Evolutionary conservation across 1,139 yeast genomes (phyloP).

Genomic region (Blastobotrys elegans): DNA sequence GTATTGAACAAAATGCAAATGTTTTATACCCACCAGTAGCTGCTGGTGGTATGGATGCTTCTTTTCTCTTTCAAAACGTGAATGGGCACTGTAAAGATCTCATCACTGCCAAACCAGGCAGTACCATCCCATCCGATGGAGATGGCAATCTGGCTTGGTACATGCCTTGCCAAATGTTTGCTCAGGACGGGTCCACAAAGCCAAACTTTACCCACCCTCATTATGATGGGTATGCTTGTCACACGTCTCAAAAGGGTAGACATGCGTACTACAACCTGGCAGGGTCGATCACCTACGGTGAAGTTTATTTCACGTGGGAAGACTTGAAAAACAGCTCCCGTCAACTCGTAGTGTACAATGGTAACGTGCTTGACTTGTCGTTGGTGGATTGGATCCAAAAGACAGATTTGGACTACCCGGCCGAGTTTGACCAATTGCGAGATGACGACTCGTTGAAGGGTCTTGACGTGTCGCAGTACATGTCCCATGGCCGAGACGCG

Average conservation of each 20-base stretch:
- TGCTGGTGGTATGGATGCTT: constrained; percentile 88
- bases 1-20: constrained; percentile 62
- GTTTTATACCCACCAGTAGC: constrained; percentile 75
- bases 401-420: constrained; percentile 69
- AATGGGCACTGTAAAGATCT: constrained; percentile 86
- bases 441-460: constrained; percentile 58
- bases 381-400: constrained; percentile 67
- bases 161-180: constrained; percentile 79
- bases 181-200: constrained; percentile 62
- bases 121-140: constrained; percentile 62
- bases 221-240: constrained; percentile 89
- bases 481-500: constrained; percentile 65
- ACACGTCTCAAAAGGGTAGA: constrained; percentile 68
- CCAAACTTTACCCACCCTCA: constrained; percentile 56
- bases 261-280: constrained; percentile 57
- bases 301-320: constrained; percentile 87
- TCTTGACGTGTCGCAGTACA: constrained; percentile 71
- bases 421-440: constrained; percentile 57
- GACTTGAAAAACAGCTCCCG: constrained; percentile 67
- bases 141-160: constrained; percentile 83
- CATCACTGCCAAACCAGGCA: constrained; percentile 65
- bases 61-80: constrained; percentile 80
- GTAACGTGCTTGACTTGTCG: constrained; percentile 77
- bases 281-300: constrained; percentile 47
- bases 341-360: constrained; percentile 80